Percentiles rank a stretch among this genome's conserved stretches.
Evolutionary conservation across 805 yeast genomes (phyloP).

Genomic region (Pichia heedii): DNA sequence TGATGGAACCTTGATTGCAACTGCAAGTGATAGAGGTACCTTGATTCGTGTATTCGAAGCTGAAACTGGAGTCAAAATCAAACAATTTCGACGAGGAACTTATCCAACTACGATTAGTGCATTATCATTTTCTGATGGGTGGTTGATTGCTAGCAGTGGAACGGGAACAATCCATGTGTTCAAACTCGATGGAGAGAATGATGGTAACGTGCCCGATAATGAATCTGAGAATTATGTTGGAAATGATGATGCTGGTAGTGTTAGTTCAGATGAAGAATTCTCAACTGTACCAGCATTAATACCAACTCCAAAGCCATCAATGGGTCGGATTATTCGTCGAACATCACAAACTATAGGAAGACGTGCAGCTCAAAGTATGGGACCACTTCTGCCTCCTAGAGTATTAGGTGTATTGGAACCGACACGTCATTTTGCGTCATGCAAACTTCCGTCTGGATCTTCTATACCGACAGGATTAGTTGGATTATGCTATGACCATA

Average conservation of each 20-base stretch:
- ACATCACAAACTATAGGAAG: constrained; percentile 73
- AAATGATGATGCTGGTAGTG: not conserved
- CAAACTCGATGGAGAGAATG: constrained; percentile 48
- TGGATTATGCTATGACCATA: constrained; percentile 28
- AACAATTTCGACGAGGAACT: constrained; percentile 79
- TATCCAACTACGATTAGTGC: constrained; percentile 84
- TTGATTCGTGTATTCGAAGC: constrained; percentile 78
- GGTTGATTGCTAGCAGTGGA: constrained; percentile 77
- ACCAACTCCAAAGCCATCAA: constrained; percentile 33
- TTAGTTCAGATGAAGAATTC: no score
- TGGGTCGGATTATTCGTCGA: constrained; percentile 65
- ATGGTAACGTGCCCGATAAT: no score
- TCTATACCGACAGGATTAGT: no score
- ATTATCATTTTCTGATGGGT: constrained; percentile 66
- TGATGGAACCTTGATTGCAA: constrained; percentile 78
- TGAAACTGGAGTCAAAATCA: constrained; percentile 58
- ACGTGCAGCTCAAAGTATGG: constrained; percentile 80
- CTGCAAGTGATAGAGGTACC: constrained; percentile 90
- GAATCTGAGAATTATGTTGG: constrained; percentile 2
- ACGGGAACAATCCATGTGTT: constrained; percentile 93
- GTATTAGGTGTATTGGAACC: constrained; percentile 86
- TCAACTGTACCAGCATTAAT: not conserved
- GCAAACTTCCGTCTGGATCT: constrained; percentile 30
- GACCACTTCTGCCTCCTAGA: constrained; percentile 77
- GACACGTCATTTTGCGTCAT: constrained; percentile 85